Percentiles rank a stretch among this genome's conserved stretches.
phyloP scores from a whole-genome alignment of 106 monocot genomes.

The Dactylorhiza incarnata region DNA sequence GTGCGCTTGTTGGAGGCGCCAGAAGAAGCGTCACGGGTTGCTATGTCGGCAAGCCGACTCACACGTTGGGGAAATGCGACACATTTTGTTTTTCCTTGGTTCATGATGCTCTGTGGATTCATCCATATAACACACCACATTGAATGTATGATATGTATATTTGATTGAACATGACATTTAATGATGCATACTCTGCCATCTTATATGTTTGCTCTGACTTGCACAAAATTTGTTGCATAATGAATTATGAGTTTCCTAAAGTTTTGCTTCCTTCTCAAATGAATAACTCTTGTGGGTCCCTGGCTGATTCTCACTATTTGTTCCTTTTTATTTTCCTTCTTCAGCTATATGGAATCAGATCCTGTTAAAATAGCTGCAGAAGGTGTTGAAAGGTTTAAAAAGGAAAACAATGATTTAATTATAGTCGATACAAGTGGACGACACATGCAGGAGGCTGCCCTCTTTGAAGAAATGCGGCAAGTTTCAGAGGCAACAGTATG shows the following conservation, averaged over 20 bases:
- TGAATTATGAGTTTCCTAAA: not conserved
- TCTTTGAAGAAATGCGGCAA: conserved; percentile 99
- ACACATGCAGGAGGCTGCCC: conserved; percentile 97
- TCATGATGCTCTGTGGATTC: not conserved
- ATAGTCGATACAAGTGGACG: conserved; percentile 97
- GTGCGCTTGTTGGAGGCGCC: no score
- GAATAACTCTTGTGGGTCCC: not conserved
- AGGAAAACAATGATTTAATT: conserved; percentile 96
- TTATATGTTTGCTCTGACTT: not conserved
- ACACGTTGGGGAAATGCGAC: not conserved
- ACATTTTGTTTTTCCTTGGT: not conserved
- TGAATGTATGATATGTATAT: not conserved
- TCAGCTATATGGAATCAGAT: conserved; percentile 97
- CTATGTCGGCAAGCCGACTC: no score
- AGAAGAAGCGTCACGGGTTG: no score
- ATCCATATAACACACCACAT: not conserved
- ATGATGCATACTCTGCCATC: not conserved
- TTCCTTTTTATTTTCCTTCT: not conserved
- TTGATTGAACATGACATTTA: not conserved
- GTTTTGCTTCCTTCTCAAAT: not conserved
- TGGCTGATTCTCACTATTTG: not conserved
- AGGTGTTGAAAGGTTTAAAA: conserved; percentile 95
- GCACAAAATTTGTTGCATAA: not conserved
- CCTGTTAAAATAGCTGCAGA: conserved; percentile 98
- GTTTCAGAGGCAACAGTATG: conserved; percentile 90